Conservation (phyloP, 768 basidiomycete genomes). For the Agaricus sinodeliciosus region DNA sequence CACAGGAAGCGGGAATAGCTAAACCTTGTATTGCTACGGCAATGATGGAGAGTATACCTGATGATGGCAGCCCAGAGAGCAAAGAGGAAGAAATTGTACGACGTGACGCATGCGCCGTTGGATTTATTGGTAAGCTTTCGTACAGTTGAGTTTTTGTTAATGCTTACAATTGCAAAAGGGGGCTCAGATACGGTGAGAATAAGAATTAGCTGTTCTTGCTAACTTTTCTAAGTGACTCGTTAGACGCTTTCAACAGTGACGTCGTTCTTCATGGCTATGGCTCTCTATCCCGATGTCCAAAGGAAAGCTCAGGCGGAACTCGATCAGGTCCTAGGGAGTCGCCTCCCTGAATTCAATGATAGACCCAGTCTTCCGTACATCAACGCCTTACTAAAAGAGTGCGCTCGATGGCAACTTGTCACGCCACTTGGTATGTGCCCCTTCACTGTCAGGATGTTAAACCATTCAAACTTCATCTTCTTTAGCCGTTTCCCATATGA, state of each 20-base stretch:
- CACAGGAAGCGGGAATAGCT: not conserved
- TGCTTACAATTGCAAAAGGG: not conserved
- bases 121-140: slow-evolving; percentile 17
- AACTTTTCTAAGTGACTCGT: not conserved
- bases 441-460: not conserved
- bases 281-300: slow-evolving; percentile 13
- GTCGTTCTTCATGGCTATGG: slow-evolving; percentile 15
- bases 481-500: not conserved
- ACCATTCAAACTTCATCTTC: not conserved
- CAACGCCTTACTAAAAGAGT: slow-evolving; percentile 28
- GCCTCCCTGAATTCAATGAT: slow-evolving; percentile 25
- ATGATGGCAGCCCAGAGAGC: slow-evolving; percentile 5
- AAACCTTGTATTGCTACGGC: slow-evolving; percentile 13
- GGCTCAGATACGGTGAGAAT: slow-evolving; percentile 13
- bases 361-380: slow-evolving; percentile 24
- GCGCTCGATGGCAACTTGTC: slow-evolving; percentile 25
- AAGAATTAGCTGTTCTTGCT: not conserved
- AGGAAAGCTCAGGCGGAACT: slow-evolving; percentile 13
- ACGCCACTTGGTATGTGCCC: slow-evolving; percentile 17
- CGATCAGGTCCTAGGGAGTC: slow-evolving; percentile 14
- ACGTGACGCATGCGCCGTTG: slow-evolving; percentile 16
- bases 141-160: not conserved
- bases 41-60: slow-evolving; percentile 16
- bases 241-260: slow-evolving; percentile 14
- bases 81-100: slow-evolving; percentile 18